Conservation (phyloP, 495 filamentous ascomycete species). For the Parmelia sp. region DNA sequence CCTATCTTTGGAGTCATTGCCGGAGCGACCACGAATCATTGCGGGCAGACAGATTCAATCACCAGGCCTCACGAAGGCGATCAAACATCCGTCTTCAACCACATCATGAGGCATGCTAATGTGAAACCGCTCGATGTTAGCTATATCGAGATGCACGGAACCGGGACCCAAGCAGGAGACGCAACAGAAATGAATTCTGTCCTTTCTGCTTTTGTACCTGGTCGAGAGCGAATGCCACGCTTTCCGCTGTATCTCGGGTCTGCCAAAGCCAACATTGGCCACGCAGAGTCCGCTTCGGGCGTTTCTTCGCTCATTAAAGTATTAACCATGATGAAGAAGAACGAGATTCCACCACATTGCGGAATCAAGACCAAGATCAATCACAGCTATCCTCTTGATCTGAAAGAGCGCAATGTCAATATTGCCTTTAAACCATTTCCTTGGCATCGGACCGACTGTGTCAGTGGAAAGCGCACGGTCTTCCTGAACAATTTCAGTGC, state of each 20-base stretch:
- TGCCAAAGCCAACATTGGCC: conserved; percentile 76
- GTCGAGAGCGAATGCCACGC: too few relatives aligned
- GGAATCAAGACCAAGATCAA: conserved; percentile 40
- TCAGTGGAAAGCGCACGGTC: too few relatives aligned
- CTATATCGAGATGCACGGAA: conserved; percentile 85
- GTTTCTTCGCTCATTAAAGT: conserved; percentile 69
- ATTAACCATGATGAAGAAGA: conserved; percentile 66
- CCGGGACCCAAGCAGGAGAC: conserved; percentile 76
- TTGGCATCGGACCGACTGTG: too few relatives aligned
- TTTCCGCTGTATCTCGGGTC: conserved; percentile 76
- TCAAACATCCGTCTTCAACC: conserved; percentile 58
- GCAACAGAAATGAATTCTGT: conserved; percentile 72
- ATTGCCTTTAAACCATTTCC: too few relatives aligned
- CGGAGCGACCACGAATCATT: conserved; percentile 67
- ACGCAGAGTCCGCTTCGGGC: conserved; percentile 74
- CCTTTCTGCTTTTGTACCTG: too few relatives aligned
- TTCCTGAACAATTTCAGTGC: too few relatives aligned
- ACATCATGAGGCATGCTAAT: conserved; percentile 61
- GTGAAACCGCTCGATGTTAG: conserved; percentile 64
- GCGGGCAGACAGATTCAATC: conserved; percentile 70
- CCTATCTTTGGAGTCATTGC: conserved; percentile 62
- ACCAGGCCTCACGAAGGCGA: conserved; percentile 66
- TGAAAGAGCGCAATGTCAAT: too few relatives aligned
- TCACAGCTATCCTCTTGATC: conserved; percentile 30
- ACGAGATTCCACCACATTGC: conserved; percentile 62